These are phyloP conservation scores for Agaricus bisporus DNA, from an alignment of 768 basidiomycete genomes.

Conservation along the genomic window DNA sequence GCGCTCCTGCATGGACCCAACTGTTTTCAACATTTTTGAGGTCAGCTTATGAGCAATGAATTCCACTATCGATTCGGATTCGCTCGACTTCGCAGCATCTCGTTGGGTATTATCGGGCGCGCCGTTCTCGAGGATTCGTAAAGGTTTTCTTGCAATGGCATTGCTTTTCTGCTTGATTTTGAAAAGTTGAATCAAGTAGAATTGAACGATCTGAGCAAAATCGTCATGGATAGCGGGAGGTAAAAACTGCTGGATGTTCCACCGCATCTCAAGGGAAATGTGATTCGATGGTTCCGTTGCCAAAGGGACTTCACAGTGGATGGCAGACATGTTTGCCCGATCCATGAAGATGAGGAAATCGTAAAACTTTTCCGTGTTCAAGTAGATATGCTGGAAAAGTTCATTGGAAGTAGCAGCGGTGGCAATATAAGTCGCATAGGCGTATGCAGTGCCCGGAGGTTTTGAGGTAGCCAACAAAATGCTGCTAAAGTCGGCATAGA, in stretches of 20 bases:
- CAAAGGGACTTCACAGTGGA: slow-evolving; percentile 77
- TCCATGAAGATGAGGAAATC: slow-evolving; percentile 97
- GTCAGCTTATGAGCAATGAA: slow-evolving; percentile 82
- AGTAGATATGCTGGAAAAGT: slow-evolving; percentile 88
- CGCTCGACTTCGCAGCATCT: slow-evolving; percentile 63
- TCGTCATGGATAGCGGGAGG: slow-evolving; percentile 76
- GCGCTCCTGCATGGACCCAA: slow-evolving; percentile 57
- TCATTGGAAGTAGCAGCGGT: slow-evolving; percentile 93
- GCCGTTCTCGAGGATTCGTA: slow-evolving; percentile 60
- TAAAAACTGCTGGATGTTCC: slow-evolving; percentile 91
- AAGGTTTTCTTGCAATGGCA: slow-evolving; percentile 56
- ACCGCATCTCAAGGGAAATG: slow-evolving; percentile 73
- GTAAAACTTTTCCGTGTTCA: slow-evolving; percentile 84
- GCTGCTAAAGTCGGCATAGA: slow-evolving; percentile 90
- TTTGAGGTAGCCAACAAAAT: slow-evolving; percentile 92
- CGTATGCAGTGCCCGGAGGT: slow-evolving; percentile 90
- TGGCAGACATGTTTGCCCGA: slow-evolving; percentile 82
- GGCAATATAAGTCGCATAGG: slow-evolving; percentile 93
- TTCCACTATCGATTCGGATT: slow-evolving; percentile 60
- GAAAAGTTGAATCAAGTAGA: slow-evolving; percentile 83
- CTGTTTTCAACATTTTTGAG: slow-evolving; percentile 65
- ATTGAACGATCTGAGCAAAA: slow-evolving; percentile 67
- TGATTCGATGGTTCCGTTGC: slow-evolving; percentile 65
- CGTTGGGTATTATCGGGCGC: slow-evolving; percentile 59
- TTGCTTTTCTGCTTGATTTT: slow-evolving; percentile 61